These are phyloP conservation scores for Chaetomium olivaceum DNA, from an alignment of 2,329 filamentous ascomycete genomes.

Conservation along the genomic window DNA sequence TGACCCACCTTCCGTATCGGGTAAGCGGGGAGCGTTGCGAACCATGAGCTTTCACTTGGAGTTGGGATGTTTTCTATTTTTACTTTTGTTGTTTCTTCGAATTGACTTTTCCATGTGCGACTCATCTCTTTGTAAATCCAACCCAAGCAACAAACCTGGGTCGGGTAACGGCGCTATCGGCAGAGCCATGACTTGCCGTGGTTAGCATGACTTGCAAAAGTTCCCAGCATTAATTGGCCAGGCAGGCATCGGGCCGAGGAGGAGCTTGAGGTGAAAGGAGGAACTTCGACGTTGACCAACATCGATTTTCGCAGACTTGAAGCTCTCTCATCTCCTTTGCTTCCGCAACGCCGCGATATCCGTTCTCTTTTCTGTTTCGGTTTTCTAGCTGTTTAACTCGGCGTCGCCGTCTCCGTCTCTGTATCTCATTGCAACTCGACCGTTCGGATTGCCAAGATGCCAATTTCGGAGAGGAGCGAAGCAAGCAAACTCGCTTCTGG, in stretches of 20 bases:
- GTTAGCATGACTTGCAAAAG: slow-evolving; percentile 11
- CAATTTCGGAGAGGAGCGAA: slow-evolving; percentile 1
- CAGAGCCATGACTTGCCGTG: neutral
- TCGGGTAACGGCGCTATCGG: neutral
- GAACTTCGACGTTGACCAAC: neutral
- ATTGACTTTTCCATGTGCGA: neutral
- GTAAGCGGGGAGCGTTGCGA: neutral
- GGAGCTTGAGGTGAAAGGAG: no score
- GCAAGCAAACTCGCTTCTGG: neutral
- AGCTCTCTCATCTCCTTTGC: neutral
- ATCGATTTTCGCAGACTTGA: neutral
- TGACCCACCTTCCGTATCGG: slow-evolving; percentile 7
- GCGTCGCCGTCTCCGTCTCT: neutral
- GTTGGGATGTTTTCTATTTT: neutral
- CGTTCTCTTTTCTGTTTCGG: neutral
- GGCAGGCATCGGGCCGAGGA: neutral
- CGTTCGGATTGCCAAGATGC: neutral
- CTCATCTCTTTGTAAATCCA: neutral
- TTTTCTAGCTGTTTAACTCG: neutral
- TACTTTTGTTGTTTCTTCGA: neutral
- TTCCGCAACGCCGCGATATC: neutral
- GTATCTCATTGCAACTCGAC: neutral
- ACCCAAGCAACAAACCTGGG: neutral
- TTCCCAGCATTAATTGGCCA: slow-evolving; percentile 1
- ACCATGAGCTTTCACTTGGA: neutral